These are phyloP conservation scores for Juglanconis sp. DNA, from an alignment of 2,329 filamentous ascomycete species.

Conservation along the genomic window DNA sequence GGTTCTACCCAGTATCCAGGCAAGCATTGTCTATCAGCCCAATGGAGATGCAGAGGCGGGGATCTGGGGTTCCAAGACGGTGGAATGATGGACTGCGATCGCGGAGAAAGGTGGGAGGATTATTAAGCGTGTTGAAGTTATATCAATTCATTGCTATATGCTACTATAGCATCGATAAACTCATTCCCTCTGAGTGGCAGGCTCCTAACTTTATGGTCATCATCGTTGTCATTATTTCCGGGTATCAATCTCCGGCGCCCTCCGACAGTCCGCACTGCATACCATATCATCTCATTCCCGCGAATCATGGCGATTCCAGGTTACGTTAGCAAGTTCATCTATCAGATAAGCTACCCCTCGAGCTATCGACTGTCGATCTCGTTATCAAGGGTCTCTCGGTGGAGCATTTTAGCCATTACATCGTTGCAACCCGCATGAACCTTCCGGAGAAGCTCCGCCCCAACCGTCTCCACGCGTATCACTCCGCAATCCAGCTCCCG, in stretches of 20 bases:
- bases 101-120: background rate
- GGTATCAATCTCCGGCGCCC: slow-evolving; percentile 16
- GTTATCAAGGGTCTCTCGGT: slow-evolving; percentile 9
- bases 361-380: slow-evolving; percentile 15
- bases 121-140: background rate
- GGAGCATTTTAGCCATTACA: background rate
- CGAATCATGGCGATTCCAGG: slow-evolving; percentile 11
- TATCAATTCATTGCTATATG: background rate
- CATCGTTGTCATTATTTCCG: slow-evolving; percentile 10
- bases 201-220: background rate
- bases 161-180: background rate
- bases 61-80: background rate
- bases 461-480: slow-evolving; percentile 13
- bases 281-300: slow-evolving; percentile 2
- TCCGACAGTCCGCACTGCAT: slow-evolving; percentile 10
- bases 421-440: slow-evolving; percentile 3
- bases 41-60: no score
- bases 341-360: slow-evolving; percentile 12
- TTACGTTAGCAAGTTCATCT: slow-evolving; percentile 15
- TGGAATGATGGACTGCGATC: background rate
- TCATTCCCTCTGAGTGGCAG: slow-evolving; percentile 9
- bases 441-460: slow-evolving; percentile 8
- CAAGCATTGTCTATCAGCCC: no score
- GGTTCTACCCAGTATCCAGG: no score
- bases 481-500: slow-evolving; percentile 13